These are phyloP conservation scores for Suillus discolor DNA, from an alignment of 768 basidiomycete species.

Conservation along the genomic window DNA sequence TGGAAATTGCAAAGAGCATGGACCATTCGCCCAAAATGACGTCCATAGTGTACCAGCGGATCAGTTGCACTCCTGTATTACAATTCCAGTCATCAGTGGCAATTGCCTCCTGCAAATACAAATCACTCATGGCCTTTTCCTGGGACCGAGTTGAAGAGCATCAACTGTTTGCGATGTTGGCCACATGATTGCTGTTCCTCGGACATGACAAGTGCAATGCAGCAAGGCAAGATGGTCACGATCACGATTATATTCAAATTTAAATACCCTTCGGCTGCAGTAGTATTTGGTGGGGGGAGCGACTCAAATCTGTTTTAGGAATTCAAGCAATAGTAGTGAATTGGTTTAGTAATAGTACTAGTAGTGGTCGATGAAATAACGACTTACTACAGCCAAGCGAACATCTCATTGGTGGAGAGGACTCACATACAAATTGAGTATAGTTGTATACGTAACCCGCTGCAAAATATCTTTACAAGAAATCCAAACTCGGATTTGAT, in stretches of 20 bases:
- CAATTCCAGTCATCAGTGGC: background rate
- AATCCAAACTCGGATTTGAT: too few relatives aligned
- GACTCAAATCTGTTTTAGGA: background rate
- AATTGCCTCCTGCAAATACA: background rate
- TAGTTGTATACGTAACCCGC: too few relatives aligned
- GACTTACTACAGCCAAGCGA: background rate
- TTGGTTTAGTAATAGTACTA: background rate
- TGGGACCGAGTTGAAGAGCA: constrained; percentile 18
- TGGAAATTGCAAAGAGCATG: constrained; percentile 26
- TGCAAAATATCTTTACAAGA: too few relatives aligned
- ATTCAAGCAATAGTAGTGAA: background rate
- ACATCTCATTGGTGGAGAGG: too few relatives aligned
- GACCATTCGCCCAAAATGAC: constrained; percentile 23
- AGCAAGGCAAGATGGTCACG: background rate
- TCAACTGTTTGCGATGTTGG: constrained; percentile 18
- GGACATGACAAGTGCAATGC: background rate
- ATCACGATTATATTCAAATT: background rate
- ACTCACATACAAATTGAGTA: too few relatives aligned
- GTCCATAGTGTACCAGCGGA: constrained; percentile 23
- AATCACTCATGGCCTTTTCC: constrained; percentile 14
- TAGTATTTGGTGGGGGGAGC: background rate
- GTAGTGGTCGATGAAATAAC: background rate
- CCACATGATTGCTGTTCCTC: constrained; percentile 1
- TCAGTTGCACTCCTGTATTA: constrained; percentile 15
- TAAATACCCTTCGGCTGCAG: too few relatives aligned